Conservation (phyloP, 306 rosid species). For the Ziziphus jujuba region DNA sequence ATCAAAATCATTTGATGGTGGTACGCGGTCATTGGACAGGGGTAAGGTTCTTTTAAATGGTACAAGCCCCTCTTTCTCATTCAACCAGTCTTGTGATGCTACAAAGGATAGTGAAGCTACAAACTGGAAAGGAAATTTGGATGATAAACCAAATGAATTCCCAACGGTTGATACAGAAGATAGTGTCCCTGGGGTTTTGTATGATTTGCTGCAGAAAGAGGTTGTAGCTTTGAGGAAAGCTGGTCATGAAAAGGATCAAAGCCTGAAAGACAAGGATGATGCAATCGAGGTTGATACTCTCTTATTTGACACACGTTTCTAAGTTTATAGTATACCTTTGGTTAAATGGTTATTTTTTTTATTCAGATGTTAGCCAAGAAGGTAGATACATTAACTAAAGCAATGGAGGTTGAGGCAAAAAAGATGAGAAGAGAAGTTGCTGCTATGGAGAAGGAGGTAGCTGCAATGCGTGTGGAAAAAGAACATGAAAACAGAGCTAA, state of each 20-base stretch:
- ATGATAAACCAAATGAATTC: constrained; percentile 76
- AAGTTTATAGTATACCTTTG: neutral
- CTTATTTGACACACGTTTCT: constrained; percentile 3
- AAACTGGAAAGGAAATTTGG: constrained; percentile 74
- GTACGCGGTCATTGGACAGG: constrained; percentile 89
- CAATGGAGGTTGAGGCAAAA: constrained; percentile 99
- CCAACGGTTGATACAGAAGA: constrained; percentile 62
- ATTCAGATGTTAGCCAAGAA: constrained; percentile 93
- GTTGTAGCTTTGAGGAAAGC: constrained; percentile 85
- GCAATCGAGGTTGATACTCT: constrained; percentile 78
- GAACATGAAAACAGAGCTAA: constrained; percentile 87
- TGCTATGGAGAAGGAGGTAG: constrained; percentile 96
- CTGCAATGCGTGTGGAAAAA: constrained; percentile 99
- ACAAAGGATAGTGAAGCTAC: constrained; percentile 52
- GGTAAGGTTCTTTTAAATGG: constrained; percentile 82
- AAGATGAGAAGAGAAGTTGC: constrained; percentile 99
- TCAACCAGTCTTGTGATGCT: constrained; percentile 79
- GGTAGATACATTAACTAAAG: constrained; percentile 96
- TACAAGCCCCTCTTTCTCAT: constrained; percentile 59
- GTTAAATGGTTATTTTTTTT: constrained; percentile 24
- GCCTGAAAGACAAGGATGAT: constrained; percentile 94
- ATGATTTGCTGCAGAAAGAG: constrained; percentile 96
- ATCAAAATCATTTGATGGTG: constrained; percentile 98
- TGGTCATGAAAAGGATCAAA: constrained; percentile 96
- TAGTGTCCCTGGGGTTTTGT: constrained; percentile 79